Evolutionary conservation across 768 basidiomycete genomes (phyloP).

Genomic region (Grammothele lineata): DNA sequence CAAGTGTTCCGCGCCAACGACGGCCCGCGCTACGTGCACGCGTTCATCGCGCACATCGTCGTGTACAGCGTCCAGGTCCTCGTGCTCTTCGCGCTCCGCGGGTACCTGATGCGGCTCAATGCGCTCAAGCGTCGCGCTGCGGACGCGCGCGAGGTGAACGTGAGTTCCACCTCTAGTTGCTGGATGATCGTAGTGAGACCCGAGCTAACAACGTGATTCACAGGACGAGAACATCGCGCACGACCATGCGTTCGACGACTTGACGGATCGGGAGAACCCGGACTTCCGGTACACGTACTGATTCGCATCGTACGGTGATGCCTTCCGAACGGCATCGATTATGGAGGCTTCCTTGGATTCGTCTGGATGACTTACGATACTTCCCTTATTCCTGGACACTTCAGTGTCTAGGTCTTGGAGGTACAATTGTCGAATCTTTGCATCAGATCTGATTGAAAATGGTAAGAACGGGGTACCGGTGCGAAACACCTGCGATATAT

Average conservation of each 20-base stretch:
- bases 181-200: too few relatives aligned
- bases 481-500: too few relatives aligned
- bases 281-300: conserved; percentile 24
- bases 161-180: too few relatives aligned
- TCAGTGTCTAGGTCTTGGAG: too few relatives aligned
- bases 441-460: too few relatives aligned
- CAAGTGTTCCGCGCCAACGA: conserved; percentile 47
- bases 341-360: too few relatives aligned
- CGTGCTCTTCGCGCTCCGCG: conserved; percentile 35
- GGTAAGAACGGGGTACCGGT: too few relatives aligned
- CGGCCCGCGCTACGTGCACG: conserved; percentile 42
- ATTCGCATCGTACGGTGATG: too few relatives aligned
- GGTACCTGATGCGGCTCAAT: conserved; percentile 40
- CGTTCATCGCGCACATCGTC: conserved; percentile 43
- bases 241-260: conserved; percentile 42
- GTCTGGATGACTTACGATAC: too few relatives aligned
- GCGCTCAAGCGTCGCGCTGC: conserved; percentile 37
- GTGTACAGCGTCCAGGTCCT: conserved; percentile 42
- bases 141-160: conserved; percentile 21
- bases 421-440: too few relatives aligned
- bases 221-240: conserved; percentile 30
- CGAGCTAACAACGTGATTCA: conserved; percentile 15
- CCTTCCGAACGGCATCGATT: too few relatives aligned
- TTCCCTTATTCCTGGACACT: too few relatives aligned
- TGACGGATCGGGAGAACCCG: conserved; percentile 47